Conservation (phyloP, 2,329 filamentous ascomycete genomes). For the Sarocladium strictum region DNA sequence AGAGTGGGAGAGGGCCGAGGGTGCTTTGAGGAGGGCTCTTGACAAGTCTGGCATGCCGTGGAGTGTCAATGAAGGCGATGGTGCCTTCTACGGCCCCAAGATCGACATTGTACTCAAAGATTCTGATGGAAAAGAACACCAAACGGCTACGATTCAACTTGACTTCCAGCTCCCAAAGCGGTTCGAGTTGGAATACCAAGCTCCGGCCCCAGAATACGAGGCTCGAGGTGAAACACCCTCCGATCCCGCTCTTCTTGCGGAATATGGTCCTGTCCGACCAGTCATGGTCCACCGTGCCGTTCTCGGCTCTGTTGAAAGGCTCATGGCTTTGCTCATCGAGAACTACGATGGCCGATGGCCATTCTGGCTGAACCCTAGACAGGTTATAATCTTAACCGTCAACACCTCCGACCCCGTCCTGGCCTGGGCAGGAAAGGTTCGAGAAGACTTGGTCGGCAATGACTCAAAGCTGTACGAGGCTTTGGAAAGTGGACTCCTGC, state of each 20-base stretch:
- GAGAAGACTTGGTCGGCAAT: slow-evolving; percentile 45
- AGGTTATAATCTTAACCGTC: slow-evolving; percentile 68
- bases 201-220: slow-evolving; percentile 59
- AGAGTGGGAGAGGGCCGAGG: slow-evolving; percentile 49
- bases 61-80: slow-evolving; percentile 73
- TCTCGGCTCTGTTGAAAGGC: slow-evolving; percentile 75
- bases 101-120: slow-evolving; percentile 82
- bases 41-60: slow-evolving; percentile 68
- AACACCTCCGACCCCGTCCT: slow-evolving; percentile 54
- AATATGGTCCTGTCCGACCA: slow-evolving; percentile 57
- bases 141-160: slow-evolving; percentile 82
- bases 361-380: slow-evolving; percentile 81
- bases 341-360: slow-evolving; percentile 76
- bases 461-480: slow-evolving; percentile 25
- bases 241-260: slow-evolving; percentile 39
- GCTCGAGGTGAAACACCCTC: slow-evolving; percentile 43
- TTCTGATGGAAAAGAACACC: slow-evolving; percentile 77
- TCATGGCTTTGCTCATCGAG: slow-evolving; percentile 81
- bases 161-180: slow-evolving; percentile 85
- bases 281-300: slow-evolving; percentile 84
- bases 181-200: slow-evolving; percentile 70
- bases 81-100: slow-evolving; percentile 88
- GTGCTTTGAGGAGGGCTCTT: slow-evolving; percentile 31
- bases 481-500: slow-evolving; percentile 17
- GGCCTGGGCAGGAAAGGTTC: slow-evolving; percentile 39